phyloP scores from a whole-genome alignment of 768 basidiomycete genomes.

The Boletus subcaerulescens region DNA sequence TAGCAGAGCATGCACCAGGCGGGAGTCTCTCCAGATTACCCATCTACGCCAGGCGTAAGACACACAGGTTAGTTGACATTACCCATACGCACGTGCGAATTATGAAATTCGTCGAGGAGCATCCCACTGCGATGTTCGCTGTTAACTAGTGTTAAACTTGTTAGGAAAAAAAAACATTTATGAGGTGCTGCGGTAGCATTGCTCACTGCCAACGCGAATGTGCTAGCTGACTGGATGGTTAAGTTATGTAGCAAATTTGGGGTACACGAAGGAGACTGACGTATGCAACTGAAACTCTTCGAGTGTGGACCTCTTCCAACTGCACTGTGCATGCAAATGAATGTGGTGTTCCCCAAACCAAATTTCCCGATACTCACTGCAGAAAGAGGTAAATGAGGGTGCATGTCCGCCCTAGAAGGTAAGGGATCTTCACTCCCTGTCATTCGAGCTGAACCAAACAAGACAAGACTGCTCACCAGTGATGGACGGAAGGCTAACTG shows the following conservation, averaged over 20 bases:
- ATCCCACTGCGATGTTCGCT: constrained; percentile 10
- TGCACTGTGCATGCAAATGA: constrained; percentile 5
- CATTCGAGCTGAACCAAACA: neutral
- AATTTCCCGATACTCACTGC: constrained; percentile 3
- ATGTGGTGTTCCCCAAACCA: neutral
- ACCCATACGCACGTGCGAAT: constrained; percentile 22
- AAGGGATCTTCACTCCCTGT: constrained; percentile 12
- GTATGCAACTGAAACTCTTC: neutral
- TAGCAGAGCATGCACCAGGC: constrained; percentile 10
- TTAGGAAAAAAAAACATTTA: neutral
- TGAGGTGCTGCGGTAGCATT: neutral
- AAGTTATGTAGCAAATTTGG: neutral
- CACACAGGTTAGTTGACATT: neutral
- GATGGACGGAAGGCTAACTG: constrained; percentile 15
- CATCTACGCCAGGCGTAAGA: constrained; percentile 12
- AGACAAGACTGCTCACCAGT: constrained; percentile 14
- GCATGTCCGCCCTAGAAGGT: constrained; percentile 15
- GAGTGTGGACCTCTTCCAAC: neutral
- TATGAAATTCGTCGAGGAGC: constrained; percentile 22
- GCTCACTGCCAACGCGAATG: constrained; percentile 5
- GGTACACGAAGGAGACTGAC: constrained; percentile 14
- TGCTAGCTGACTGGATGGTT: constrained; percentile 5
- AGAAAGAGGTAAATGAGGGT: constrained; percentile 8
- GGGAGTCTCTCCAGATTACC: constrained; percentile 23
- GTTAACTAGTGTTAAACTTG: neutral